These are phyloP conservation scores for Lasiosphaeriaceae sp. DNA, from an alignment of 495 filamentous ascomycete species.

Conservation along the genomic window DNA sequence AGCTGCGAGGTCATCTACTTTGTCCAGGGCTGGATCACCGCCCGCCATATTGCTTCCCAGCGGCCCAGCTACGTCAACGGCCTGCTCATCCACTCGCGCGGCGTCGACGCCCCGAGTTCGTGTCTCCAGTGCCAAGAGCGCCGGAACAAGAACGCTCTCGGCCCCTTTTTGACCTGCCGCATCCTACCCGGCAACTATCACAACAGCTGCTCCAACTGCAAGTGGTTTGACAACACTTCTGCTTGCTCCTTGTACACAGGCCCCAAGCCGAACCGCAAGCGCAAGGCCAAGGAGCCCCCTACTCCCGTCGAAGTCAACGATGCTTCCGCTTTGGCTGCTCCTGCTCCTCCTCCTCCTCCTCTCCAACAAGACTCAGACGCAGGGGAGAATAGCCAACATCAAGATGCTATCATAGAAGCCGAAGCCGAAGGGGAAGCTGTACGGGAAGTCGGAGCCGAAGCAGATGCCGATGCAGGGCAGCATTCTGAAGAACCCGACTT, in stretches of 20 bases:
- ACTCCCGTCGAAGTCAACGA: neutral
- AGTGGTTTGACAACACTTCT: constrained; percentile 35
- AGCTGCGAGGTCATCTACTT: constrained; percentile 30
- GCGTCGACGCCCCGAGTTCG: constrained; percentile 18
- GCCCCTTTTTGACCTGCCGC: constrained; percentile 28
- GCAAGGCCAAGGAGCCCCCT: constrained; percentile 26
- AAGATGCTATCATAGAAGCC: too few relatives aligned
- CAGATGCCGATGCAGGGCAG: too few relatives aligned
- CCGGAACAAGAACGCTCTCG: constrained; percentile 24
- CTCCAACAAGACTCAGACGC: too few relatives aligned
- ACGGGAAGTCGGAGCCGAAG: too few relatives aligned
- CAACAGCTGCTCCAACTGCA: constrained; percentile 36
- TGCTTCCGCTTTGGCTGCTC: too few relatives aligned
- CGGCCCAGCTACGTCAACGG: constrained; percentile 36
- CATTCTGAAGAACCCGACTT: too few relatives aligned
- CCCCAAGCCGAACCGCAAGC: constrained; percentile 31
- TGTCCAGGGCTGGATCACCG: constrained; percentile 34
- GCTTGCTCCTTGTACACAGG: constrained; percentile 32
- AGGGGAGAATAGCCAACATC: too few relatives aligned
- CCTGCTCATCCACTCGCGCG: constrained; percentile 32
- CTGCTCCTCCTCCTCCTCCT: too few relatives aligned
- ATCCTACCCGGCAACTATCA: constrained; percentile 24
- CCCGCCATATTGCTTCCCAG: constrained; percentile 30
- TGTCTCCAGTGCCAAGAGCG: constrained; percentile 26
- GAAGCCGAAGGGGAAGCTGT: too few relatives aligned